Base-by-base conservation (phyloP, 2,329 filamentous ascomycete species). In the Thelonectria olida region DNA sequence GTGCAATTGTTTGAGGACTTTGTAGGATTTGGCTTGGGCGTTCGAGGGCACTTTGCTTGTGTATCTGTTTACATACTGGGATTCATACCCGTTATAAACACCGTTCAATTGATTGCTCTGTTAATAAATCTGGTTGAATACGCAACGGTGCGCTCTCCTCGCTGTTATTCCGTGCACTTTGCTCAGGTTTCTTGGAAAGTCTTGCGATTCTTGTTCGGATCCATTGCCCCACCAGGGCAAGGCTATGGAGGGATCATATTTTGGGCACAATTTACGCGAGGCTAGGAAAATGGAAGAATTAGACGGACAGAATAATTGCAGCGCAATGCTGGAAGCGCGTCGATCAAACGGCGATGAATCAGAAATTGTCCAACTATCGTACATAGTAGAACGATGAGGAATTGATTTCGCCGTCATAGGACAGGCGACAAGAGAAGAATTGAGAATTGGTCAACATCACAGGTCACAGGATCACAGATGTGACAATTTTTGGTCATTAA, bases 1-100 rank as follows among this genome's bases (percentile, higher is more conserved):
- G 69, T 68, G 73, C 68, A 61, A 72, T 67, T 70, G 64, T 64
- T 73, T 74, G 67, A 72, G 72, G 72, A 73, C 70, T 74, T 72
- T 72, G 74, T 70, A 74, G 72, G 70, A 73, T 69, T 65, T 67
- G 72, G 72, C 68, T 72, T 72, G 65, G 75, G 75, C 75, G 75
- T 76, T 76, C 67, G 62, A 69, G 70, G 75, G 73, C 68, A 74
- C 73, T 72, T 69, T 71, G 67, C 66, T 74, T 75, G 64, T 69
- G 69, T 72, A 74, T 59, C 62, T 68, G 68, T 73, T 67, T 70
- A 66, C 68, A 69, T 69, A 70, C 64, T 69, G 68, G 71, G 71
- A 66, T 66, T 67, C 72, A 73, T 74, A 72, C 72, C 72, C 72
- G 66, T 68, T 67, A 61, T 69, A 66, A 66, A 67, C 64, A 72